These are phyloP conservation scores for Botrytis fragariae DNA, from an alignment of 2,329 filamentous ascomycete genomes.

Conservation along the genomic window DNA sequence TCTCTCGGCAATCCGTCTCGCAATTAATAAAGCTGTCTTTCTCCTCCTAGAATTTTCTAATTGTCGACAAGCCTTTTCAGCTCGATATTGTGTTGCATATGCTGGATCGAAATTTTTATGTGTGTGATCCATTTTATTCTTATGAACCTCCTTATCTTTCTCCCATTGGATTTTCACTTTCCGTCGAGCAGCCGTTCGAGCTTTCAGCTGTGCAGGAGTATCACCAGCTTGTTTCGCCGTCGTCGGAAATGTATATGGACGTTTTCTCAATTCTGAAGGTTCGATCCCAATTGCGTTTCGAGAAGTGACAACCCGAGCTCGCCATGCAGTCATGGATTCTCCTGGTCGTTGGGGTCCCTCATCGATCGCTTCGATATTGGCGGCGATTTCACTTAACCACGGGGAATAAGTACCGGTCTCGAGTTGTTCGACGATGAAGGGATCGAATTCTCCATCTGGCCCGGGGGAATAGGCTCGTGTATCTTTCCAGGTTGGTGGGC, in stretches of 20 bases:
- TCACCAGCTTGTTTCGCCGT: background rate
- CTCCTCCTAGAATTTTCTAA: background rate
- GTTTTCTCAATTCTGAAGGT: background rate
- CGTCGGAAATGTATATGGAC: background rate
- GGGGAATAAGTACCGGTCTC: background rate
- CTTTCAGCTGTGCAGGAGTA: background rate
- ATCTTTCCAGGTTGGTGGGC: background rate
- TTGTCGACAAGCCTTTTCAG: background rate
- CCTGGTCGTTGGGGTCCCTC: background rate
- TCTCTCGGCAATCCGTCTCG: background rate
- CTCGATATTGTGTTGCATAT: background rate
- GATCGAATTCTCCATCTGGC: background rate
- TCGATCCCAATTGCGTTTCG: background rate
- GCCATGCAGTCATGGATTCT: background rate
- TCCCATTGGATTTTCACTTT: background rate
- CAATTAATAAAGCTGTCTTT: background rate
- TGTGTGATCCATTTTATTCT: constrained; percentile 11
- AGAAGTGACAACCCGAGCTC: background rate
- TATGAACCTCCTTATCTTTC: background rate
- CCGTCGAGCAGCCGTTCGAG: background rate
- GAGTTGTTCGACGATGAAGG: background rate
- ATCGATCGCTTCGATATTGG: background rate
- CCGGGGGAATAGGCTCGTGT: background rate
- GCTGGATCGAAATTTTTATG: background rate
- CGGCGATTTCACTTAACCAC: background rate